Base-by-base conservation (phyloP, 2,329 filamentous ascomycete genomes). In the Tolypocladium pustulatum region DNA sequence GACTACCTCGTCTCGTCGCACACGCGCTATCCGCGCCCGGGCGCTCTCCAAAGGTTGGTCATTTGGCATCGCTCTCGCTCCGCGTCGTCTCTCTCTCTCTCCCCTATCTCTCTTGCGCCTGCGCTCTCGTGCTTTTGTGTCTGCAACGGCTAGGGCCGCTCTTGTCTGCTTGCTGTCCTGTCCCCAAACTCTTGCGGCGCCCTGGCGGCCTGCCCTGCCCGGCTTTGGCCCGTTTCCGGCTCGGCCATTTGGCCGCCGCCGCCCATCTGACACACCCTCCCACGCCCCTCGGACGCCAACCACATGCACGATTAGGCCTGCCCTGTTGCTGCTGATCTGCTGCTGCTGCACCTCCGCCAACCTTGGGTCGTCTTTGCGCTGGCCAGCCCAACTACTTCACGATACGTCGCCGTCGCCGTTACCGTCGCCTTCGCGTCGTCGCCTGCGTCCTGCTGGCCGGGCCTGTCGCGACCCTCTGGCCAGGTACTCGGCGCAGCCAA, bases 341-440 rank as follows among this genome's bases (percentile, higher is more conserved):
- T 32, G 49, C 73, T 76, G 74, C 72, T 70, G 67, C 73, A 73
- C 71, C 70, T 72, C 72, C 69, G 69, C 72, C 69, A 72, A 70
- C 70, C 71, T 70, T 66, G 46, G 15, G 27, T 15, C 46, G 8
- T 32, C 27, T n/a, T 52, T n/a, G 64, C 68, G 66, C 70, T 66
- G 68, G 66, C 66, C 75, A 76, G 69, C 71, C 79, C 80, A 82
- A 82, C 79, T 79, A 78, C 78, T 79, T 81, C 79, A 78, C 79
- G 80, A 83, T 80, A 83, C 81, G 79, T 82, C 76, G 78, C 78
- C 79, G 75, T 77, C 77, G 74, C 75, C 79, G 74, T 76, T 76
- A 73, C 75, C 71, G 73, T 71, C 71, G 69, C 69, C 69, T 66
- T 65, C 60, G 59, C 59, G 30, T 34, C 20, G 30, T n/a, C 49